phyloP scores from a whole-genome alignment of 2,329 filamentous ascomycete genomes.

The Neobulgaria alba region DNA sequence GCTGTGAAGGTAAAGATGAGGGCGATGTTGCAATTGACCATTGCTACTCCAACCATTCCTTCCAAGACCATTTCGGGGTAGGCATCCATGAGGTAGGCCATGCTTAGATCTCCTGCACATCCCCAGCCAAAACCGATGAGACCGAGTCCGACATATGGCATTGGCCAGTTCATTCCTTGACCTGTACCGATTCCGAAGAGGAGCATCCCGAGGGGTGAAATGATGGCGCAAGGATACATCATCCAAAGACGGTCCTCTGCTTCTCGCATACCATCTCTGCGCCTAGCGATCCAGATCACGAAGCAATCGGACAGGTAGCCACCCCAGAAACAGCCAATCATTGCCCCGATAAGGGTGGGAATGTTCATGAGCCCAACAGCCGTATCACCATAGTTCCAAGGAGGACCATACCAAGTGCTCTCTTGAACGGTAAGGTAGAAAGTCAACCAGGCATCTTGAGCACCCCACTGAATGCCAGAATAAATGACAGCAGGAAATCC shows the following conservation, averaged over 20 bases:
- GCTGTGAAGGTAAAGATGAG: conserved; percentile 46
- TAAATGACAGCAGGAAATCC: conserved; percentile 49
- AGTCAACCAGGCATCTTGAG: conserved; percentile 50
- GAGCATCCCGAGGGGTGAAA: conserved; percentile 32
- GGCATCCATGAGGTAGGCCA: conserved; percentile 46
- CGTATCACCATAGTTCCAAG: conserved; percentile 46
- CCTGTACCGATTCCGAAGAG: conserved; percentile 33
- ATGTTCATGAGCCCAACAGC: conserved; percentile 50
- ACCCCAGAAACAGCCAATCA: conserved; percentile 48
- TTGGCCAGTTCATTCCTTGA: conserved; percentile 43
- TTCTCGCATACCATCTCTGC: conserved; percentile 30
- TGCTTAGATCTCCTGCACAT: conserved; percentile 46
- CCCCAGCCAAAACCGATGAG: conserved; percentile 53
- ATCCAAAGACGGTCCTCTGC: conserved; percentile 33
- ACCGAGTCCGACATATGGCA: conserved; percentile 45
- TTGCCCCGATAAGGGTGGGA: conserved; percentile 44
- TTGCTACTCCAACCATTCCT: conserved; percentile 49
- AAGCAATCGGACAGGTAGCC: conserved; percentile 49
- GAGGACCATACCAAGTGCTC: conserved; percentile 43
- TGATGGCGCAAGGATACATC: conserved; percentile 27
- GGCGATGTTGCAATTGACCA: conserved; percentile 48
- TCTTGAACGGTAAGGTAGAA: conserved; percentile 52
- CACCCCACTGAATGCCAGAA: conserved; percentile 49
- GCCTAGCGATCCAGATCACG: conserved; percentile 36
- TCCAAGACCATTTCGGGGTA: conserved; percentile 50